Conservation (phyloP, 2,329 filamentous ascomycete species). For the Fusarium citri region DNA sequence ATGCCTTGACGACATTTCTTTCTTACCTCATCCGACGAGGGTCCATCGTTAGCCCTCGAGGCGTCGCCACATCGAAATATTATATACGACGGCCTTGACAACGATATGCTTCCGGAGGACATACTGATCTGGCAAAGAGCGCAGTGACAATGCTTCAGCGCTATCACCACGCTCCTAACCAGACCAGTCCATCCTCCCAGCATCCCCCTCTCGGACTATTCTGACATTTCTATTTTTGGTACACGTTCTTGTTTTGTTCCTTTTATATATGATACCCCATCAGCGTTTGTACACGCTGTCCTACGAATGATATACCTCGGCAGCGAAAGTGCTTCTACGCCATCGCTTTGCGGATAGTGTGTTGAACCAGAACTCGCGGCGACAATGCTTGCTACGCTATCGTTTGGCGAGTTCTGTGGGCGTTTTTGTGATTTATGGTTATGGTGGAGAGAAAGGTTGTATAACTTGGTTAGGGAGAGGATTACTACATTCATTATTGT, state of each 20-base stretch:
- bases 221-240: slow-evolving; percentile 32
- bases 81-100: slow-evolving; percentile 48
- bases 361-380: slow-evolving; percentile 61
- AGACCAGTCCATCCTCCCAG: slow-evolving; percentile 5
- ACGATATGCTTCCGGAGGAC: slow-evolving; percentile 54
- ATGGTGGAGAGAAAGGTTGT: background rate
- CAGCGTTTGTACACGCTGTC: slow-evolving; percentile 59
- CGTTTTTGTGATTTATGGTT: slow-evolving; percentile 46
- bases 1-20: slow-evolving; percentile 30
- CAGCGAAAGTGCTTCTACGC: slow-evolving; percentile 67
- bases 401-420: slow-evolving; percentile 62
- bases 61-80: background rate
- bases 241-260: slow-evolving; percentile 42
- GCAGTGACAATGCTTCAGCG: slow-evolving; percentile 64
- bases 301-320: slow-evolving; percentile 57
- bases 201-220: slow-evolving; percentile 16
- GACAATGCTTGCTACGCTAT: slow-evolving; percentile 68
- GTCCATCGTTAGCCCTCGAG: background rate
- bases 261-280: slow-evolving; percentile 57
- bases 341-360: slow-evolving; percentile 65
- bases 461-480: slow-evolving; percentile 5
- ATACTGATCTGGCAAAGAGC: slow-evolving; percentile 41
- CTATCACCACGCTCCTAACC: slow-evolving; percentile 54
- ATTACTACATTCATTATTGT: background rate
- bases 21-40: slow-evolving; percentile 13